Conservation (phyloP, 441 rosid genomes). For the Melastoma candidum region DNA sequence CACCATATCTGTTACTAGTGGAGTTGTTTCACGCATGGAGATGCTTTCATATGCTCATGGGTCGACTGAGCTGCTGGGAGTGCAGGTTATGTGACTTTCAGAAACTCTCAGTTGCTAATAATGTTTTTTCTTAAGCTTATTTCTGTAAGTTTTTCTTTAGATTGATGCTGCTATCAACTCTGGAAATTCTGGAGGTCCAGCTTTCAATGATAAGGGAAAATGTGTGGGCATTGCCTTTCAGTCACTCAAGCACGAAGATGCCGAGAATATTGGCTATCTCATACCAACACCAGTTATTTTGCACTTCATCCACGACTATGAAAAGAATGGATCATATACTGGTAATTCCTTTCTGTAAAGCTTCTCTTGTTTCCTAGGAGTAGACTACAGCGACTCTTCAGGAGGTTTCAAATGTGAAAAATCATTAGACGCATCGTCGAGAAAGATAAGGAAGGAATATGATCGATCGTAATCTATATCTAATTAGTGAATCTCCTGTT, state of each 20-base stretch:
- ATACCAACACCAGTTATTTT: slow-evolving; percentile 90
- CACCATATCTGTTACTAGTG: slow-evolving; percentile 90
- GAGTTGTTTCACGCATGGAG: slow-evolving; percentile 92
- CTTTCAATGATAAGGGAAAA: slow-evolving; percentile 76
- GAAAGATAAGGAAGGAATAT: too few relatives aligned
- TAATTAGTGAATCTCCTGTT: too few relatives aligned
- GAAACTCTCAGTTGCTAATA: too few relatives aligned
- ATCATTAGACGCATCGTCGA: too few relatives aligned
- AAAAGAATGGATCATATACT: slow-evolving; percentile 76
- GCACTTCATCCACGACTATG: slow-evolving; percentile 85
- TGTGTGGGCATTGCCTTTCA: slow-evolving; percentile 98
- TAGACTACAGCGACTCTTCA: too few relatives aligned
- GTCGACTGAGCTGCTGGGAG: slow-evolving; percentile 76
- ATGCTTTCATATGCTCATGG: slow-evolving; percentile 80
- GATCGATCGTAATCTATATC: too few relatives aligned
- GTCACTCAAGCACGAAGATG: slow-evolving; percentile 88
- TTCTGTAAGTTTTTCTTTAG: slow-evolving; percentile 19
- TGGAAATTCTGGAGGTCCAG: slow-evolving; percentile 97
- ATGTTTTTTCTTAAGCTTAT: not conserved
- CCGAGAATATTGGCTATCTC: slow-evolving; percentile 88
- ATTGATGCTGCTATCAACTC: slow-evolving; percentile 97
- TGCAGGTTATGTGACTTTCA: slow-evolving; percentile 44
- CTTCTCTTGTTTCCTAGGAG: not conserved
- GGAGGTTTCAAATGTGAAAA: too few relatives aligned
- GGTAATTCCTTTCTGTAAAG: slow-evolving; percentile 27